Conservation (phyloP, 108 stramenopile genomes). For the Fragilaria crotonensis region DNA sequence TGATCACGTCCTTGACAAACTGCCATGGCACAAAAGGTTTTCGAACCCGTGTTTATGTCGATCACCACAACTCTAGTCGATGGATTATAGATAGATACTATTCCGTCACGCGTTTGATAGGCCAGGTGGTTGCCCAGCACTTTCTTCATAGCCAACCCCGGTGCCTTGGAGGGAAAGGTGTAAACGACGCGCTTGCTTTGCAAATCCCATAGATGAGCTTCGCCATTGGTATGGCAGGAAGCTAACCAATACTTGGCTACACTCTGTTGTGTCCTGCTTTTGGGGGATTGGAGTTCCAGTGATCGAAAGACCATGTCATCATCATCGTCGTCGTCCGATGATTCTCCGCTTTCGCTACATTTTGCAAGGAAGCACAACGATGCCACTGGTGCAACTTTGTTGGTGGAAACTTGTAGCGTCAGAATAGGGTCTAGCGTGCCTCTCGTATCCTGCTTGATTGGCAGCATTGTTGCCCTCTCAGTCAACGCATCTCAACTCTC, state of each 20-base stretch:
- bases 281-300: not conserved
- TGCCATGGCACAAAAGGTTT: slow-evolving; percentile 66
- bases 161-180: not conserved
- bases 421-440: slow-evolving; percentile 2
- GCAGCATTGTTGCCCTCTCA: too few species aligned
- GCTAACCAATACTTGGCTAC: slow-evolving; percentile 8
- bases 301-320: slow-evolving; percentile 1
- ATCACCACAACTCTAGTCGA: slow-evolving; percentile 15
- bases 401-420: not conserved
- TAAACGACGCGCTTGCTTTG: slow-evolving; percentile 7
- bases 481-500: too few species aligned
- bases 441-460: too few species aligned
- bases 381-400: not conserved
- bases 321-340: slow-evolving; percentile 6
- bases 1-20: slow-evolving; percentile 37
- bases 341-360: too few species aligned
- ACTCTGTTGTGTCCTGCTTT: not conserved
- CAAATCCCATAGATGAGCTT: slow-evolving; percentile 35
- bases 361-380: slow-evolving; percentile 6
- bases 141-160: slow-evolving; percentile 12
- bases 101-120: slow-evolving; percentile 77
- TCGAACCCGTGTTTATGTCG: slow-evolving; percentile 28
- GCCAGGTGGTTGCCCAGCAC: slow-evolving; percentile 15
- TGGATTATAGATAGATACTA: slow-evolving; percentile 62
- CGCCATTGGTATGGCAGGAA: slow-evolving; percentile 33